Evolutionary conservation across 768 basidiomycete genomes (phyloP), one percentile per base, ranked within the genome.

Genomic region (Lentinula detonsa): DNA sequence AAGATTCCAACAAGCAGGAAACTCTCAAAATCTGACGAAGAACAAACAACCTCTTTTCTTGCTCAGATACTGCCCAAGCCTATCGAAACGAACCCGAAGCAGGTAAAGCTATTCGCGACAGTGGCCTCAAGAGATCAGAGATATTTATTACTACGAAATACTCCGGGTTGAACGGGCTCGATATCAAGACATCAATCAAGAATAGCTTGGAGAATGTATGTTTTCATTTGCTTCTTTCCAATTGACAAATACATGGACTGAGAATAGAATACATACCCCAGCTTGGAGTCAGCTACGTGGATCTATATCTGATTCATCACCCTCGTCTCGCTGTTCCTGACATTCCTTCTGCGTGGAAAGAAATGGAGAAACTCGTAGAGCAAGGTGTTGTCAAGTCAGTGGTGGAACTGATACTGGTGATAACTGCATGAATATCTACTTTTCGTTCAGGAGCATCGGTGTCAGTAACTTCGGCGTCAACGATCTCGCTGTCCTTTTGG

Each of bases 91-190:
- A 87, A 71, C 67, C 66, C 1, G 85, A 88, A 64, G 81, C 79
- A 7, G 85, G 77, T 7, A 62, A 62, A 46, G 75, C 78, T 6
- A 77, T 83, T 61, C 76, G 74, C 18, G 81, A 87, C 64, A 85
- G 81, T 62, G 85, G 85, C 1, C 75, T 85, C 4, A 66, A 75
- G 40, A 79, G 86, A n/a, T 60, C 74, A 13, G 82, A 86, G 1
- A 64, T 88, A 28, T 88, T 77, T 70, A 79, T 90, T 64, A 88
- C 86, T 3, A 88, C 86, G 34, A 87, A 88, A 66, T 87, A 79
- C 65, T 84, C 84, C 13, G 83, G 83, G 1, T 55, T 71, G 56
- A 68, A 78, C 56, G 81, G 78, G 2, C 70, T 84, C 57, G 80
- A 81, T 62, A 81, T 85, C 35, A 75, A 76, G 60, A 81, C 79